Conservation (phyloP, 768 basidiomycete species). For the Auricularia sp. region DNA sequence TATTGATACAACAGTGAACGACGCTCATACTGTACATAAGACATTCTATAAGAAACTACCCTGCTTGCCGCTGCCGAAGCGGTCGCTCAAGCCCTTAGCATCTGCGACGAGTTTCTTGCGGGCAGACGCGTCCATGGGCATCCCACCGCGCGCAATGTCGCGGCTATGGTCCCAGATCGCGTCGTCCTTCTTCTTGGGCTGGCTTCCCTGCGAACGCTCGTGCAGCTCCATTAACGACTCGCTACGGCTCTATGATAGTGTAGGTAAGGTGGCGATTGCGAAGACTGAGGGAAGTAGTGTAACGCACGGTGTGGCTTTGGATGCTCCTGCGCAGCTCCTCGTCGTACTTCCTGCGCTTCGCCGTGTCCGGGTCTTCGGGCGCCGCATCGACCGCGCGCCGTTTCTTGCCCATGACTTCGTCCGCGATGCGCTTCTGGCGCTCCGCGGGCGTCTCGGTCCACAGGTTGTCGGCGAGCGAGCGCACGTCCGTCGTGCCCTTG, state of each 20-base stretch:
- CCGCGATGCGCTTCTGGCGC: slow-evolving; percentile 80
- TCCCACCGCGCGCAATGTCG: slow-evolving; percentile 81
- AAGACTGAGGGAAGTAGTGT: neutral
- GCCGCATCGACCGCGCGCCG: slow-evolving; percentile 43
- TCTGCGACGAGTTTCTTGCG: slow-evolving; percentile 71
- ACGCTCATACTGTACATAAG: too few relatives aligned
- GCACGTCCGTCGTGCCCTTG: slow-evolving; percentile 29
- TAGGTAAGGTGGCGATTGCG: neutral
- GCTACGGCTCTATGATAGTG: slow-evolving; percentile 29
- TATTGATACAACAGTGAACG: too few relatives aligned
- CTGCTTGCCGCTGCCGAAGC: slow-evolving; percentile 52
- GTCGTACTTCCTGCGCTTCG: slow-evolving; percentile 54
- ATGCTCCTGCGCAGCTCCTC: slow-evolving; percentile 63
- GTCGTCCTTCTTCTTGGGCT: slow-evolving; percentile 21
- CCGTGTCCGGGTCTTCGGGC: slow-evolving; percentile 33
- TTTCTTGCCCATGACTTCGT: slow-evolving; percentile 90
- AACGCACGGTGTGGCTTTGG: slow-evolving; percentile 66
- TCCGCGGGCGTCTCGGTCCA: slow-evolving; percentile 99
- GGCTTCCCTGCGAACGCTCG: slow-evolving; percentile 21
- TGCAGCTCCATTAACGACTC: slow-evolving; percentile 50
- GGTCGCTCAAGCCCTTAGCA: slow-evolving; percentile 68
- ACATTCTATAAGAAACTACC: slow-evolving; percentile 11
- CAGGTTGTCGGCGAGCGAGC: slow-evolving; percentile 47
- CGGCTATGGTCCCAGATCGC: slow-evolving; percentile 86
- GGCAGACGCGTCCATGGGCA: slow-evolving; percentile 77